Evolutionary conservation across 441 rosid species (phyloP).

Genomic region (Populus hybrid): DNA sequence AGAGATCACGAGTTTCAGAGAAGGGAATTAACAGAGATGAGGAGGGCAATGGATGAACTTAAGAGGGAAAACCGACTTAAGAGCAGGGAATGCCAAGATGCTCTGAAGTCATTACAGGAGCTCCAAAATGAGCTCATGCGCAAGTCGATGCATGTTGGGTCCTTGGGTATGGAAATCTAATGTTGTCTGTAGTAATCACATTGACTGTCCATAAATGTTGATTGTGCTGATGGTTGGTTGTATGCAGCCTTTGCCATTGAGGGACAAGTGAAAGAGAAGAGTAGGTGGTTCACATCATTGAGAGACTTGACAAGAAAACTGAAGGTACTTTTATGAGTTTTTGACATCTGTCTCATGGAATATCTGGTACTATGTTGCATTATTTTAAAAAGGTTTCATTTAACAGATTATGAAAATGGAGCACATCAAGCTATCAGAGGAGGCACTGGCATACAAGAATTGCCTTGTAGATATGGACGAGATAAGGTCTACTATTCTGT

Average conservation of each 20-base stretch:
- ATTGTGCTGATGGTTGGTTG: conserved; percentile 13
- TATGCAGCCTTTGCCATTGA: conserved; percentile 88
- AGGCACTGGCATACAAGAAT: conserved; percentile 59
- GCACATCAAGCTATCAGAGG: conserved; percentile 71
- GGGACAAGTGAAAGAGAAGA: conserved; percentile 96
- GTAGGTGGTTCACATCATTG: conserved; percentile 85
- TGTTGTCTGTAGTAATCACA: neutral
- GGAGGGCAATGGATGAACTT: conserved; percentile 57
- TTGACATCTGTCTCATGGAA: neutral
- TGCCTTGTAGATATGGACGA: conserved; percentile 49
- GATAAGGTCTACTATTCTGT: conserved; percentile 45
- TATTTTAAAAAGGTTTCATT: conserved; percentile 14
- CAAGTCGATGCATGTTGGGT: conserved; percentile 98
- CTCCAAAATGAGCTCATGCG: conserved; percentile 94
- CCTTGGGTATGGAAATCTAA: conserved; percentile 58
- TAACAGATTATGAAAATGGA: conserved; percentile 85
- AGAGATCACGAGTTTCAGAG: conserved; percentile 43
- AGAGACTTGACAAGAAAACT: conserved; percentile 84
- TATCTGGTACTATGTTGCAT: neutral
- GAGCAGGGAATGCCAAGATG: conserved; percentile 73
- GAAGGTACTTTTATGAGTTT: conserved; percentile 46
- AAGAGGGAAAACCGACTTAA: conserved; percentile 61
- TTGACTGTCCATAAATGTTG: neutral
- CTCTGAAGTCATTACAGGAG: conserved; percentile 59
- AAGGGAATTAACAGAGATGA: conserved; percentile 50